Conservation (phyloP, 805 yeast species). For the Candida peoriensis region DNA sequence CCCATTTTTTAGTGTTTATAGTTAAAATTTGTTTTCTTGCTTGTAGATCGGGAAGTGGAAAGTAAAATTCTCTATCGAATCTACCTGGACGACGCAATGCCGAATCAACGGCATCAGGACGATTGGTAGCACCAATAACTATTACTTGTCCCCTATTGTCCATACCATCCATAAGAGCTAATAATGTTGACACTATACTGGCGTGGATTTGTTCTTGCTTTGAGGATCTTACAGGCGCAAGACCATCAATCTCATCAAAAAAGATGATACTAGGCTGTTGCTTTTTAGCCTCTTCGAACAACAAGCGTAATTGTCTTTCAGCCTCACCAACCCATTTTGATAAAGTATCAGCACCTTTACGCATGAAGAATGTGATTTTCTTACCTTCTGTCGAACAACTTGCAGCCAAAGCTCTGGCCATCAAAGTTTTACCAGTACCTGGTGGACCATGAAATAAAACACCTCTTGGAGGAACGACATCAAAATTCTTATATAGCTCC, state of each 20-base stretch:
- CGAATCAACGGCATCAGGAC: constrained; percentile 98
- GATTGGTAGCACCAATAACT: constrained; percentile 95
- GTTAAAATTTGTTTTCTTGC: constrained; percentile 75
- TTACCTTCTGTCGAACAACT: constrained; percentile 81
- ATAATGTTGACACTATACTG: constrained; percentile 87
- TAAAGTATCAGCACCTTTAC: constrained; percentile 96
- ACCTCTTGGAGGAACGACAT: constrained; percentile 94
- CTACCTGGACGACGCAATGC: constrained; percentile 96
- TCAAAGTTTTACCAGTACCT: constrained; percentile 96
- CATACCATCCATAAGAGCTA: constrained; percentile 99
- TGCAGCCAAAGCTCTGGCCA: constrained; percentile 97
- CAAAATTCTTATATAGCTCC: constrained; percentile 83
- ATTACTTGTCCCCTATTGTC: constrained; percentile 97
- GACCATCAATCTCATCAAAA: constrained; percentile 96
- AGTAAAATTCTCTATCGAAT: constrained; percentile 94
- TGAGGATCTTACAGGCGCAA: constrained; percentile 96
- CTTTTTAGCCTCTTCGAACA: constrained; percentile 93
- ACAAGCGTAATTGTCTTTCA: constrained; percentile 82
- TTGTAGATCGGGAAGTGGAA: constrained; percentile 81
- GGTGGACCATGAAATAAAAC: constrained; percentile 98
- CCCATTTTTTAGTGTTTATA: constrained; percentile 90
- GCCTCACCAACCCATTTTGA: constrained; percentile 99
- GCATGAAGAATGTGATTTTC: constrained; percentile 93
- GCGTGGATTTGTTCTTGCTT: constrained; percentile 99
- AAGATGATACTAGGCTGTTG: constrained; percentile 95